Percentiles rank a stretch among this genome's conserved stretches.
Conservation (phyloP, 2,329 filamentous ascomycete genomes). For the Parafenestella ontariensis region DNA sequence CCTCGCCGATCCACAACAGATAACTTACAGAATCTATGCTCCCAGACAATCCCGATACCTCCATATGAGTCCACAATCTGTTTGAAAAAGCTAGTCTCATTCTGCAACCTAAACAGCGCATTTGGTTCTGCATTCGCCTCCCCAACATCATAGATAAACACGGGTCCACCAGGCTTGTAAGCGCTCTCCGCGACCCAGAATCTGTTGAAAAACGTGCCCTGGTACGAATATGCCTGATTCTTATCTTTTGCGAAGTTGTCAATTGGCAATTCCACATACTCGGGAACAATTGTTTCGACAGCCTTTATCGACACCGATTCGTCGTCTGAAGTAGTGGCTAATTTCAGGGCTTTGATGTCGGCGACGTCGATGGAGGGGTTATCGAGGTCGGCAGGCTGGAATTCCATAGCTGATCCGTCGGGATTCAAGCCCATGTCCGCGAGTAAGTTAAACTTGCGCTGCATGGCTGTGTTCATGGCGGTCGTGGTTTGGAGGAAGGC, state of each 20-base stretch:
- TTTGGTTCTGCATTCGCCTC: slow-evolving; percentile 40
- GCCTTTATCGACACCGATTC: neutral
- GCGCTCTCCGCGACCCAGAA: slow-evolving; percentile 45
- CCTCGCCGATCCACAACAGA: neutral
- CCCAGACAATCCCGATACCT: slow-evolving; percentile 50
- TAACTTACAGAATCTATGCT: slow-evolving; percentile 48
- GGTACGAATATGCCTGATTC: slow-evolving; percentile 19
- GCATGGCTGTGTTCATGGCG: slow-evolving; percentile 31
- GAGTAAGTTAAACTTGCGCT: slow-evolving; percentile 30
- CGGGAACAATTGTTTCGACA: slow-evolving; percentile 28
- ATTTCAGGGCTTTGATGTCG: slow-evolving; percentile 8
- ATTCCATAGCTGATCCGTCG: slow-evolving; percentile 38
- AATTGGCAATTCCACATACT: slow-evolving; percentile 46
- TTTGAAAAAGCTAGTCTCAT: slow-evolving; percentile 44
- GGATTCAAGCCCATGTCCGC: slow-evolving; percentile 44
- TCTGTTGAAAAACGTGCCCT: slow-evolving; percentile 45
- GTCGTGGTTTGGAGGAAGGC: slow-evolving; percentile 27
- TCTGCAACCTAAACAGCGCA: slow-evolving; percentile 36
- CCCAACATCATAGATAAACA: slow-evolving; percentile 50
- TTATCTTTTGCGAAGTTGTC: slow-evolving; percentile 45
- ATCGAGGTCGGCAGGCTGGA: neutral
- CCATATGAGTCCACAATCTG: slow-evolving; percentile 45
- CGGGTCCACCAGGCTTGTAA: slow-evolving; percentile 47
- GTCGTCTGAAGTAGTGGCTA: slow-evolving; percentile 2
- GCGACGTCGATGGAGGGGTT: neutral